phyloP scores from a whole-genome alignment of 805 yeast genomes.

The Wickerhamomyces subpelliculosus region DNA sequence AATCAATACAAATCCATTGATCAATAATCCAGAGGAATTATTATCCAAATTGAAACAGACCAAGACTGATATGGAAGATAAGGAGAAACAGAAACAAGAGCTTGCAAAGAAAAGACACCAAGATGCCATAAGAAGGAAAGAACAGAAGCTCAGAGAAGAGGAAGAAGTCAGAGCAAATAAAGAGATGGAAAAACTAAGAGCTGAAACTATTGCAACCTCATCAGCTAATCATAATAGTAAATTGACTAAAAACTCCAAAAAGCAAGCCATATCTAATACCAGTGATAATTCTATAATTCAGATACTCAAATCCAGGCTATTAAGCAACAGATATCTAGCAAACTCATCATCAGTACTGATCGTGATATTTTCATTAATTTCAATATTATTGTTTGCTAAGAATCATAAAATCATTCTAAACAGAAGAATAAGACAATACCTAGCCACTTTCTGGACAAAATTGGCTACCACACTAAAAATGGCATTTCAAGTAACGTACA shows the following conservation, averaged over 20 bases:
- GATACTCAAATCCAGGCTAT: conserved; percentile 10
- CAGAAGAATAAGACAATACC: conserved; percentile 6
- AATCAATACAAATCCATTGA: conserved; percentile 13
- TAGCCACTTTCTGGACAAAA: conserved; percentile 10
- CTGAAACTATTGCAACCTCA: conserved; percentile 4
- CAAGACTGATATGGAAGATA: conserved; percentile 6
- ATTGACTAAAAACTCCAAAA: not conserved
- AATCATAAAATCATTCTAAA: conserved; percentile 6
- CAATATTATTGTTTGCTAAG: conserved; percentile 8
- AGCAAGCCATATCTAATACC: not conserved
- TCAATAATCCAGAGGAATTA: conserved; percentile 9
- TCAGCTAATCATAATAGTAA: not conserved
- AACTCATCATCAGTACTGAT: conserved; percentile 3
- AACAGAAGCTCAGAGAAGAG: conserved; percentile 4
- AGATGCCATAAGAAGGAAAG: not conserved
- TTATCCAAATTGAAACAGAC: conserved; percentile 6
- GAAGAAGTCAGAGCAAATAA: conserved; percentile 3
- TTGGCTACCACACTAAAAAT: conserved; percentile 11
- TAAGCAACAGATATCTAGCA: conserved; percentile 2
- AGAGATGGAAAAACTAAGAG: conserved; percentile 8
- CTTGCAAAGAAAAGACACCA: conserved; percentile 6
- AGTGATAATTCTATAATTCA: conserved; percentile 7
- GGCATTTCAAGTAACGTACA: conserved; percentile 22
- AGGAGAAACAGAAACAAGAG: conserved; percentile 7
- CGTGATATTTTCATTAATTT: conserved; percentile 10